Evolutionary conservation across 768 basidiomycete species (phyloP), one percentile per base, ranked within the genome.

Genomic region (Phaeolepiota aurea): DNA sequence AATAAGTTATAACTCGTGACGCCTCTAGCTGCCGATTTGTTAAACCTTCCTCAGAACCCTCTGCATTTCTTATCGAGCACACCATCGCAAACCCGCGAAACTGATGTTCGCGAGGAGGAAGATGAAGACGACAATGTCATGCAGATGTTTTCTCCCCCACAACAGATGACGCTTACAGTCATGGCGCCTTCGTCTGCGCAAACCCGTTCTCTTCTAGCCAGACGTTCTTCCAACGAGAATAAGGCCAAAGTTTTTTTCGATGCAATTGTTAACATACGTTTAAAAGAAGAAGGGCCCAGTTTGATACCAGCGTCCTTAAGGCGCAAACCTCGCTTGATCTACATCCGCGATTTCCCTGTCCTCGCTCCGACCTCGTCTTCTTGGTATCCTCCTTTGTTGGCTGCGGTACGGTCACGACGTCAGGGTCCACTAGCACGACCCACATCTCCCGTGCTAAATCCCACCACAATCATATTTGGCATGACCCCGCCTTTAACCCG

Each of bases 401-500:
- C 76, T 20, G 82, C 87, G 10, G 85, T 93, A n/a, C 76, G 81
- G 32, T 68, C 79, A 41, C 74, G 88, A 25, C 76, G 91, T 21
- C 72, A 77, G 47, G 80, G 83, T 2, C 68, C 80, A 2, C 62
- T 82, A 5, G 61, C 77, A 1, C 67, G 77, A 20, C 69, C 78
- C 9, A 68, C 76, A 3, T 74, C 77, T n/a, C 72, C 78, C 1
- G 72, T 79, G 10, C 48, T 59, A 23, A 77, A 77, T 53, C 87
- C 90, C 2, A 86, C 82, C 50, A 77, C 82, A 5, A 88, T 96
- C 35, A 69, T 96, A 13, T 86, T 94, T 51, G 89, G 90, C n/a
- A 78, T 88, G 52, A 81, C 84, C 0, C 89, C 91, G 19, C 64
- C 86, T 3, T 62, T 90, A n/a, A 63, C 76, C 11, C 70, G 74